Percentiles rank a stretch among this genome's conserved stretches.
These are phyloP conservation scores for Ustilago nuda DNA, from an alignment of 1,284 basidiomycete genomes.

Conservation along the genomic window DNA sequence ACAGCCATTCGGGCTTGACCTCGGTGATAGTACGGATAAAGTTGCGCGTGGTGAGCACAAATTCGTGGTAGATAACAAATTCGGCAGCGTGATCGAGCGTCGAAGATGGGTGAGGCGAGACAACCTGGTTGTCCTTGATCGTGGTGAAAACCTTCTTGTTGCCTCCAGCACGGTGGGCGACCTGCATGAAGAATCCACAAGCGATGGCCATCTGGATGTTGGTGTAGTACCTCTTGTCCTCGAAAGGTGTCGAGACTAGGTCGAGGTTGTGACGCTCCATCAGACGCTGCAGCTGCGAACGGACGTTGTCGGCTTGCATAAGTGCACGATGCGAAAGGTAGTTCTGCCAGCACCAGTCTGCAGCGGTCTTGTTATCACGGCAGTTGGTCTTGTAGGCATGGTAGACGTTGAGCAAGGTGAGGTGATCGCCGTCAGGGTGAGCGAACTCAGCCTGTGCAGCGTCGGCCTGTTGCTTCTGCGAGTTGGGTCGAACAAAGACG, in stretches of 20 bases:
- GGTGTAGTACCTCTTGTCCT: constrained; percentile 82
- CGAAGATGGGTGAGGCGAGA: constrained; percentile 92
- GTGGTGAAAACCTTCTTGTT: constrained; percentile 73
- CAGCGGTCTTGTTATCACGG: constrained; percentile 57
- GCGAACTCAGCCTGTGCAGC: constrained; percentile 88
- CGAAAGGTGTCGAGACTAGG: constrained; percentile 78
- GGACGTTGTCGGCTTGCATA: constrained; percentile 94
- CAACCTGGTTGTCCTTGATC: constrained; percentile 93
- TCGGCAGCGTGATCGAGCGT: constrained; percentile 92
- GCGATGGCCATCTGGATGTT: constrained; percentile 87
- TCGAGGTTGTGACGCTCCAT: constrained; percentile 87
- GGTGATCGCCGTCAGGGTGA: constrained; percentile 94
- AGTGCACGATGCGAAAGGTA: constrained; percentile 88
- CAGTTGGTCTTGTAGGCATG: constrained; percentile 84
- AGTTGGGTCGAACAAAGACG: constrained; percentile 85
- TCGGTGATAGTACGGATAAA: constrained; percentile 90
- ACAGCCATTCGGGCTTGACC: constrained; percentile 87
- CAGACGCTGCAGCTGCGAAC: constrained; percentile 85
- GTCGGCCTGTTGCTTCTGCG: constrained; percentile 87
- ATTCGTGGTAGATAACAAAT: constrained; percentile 97
- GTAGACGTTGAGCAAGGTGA: constrained; percentile 94
- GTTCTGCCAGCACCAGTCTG: constrained; percentile 89
- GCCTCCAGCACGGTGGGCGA: constrained; percentile 80
- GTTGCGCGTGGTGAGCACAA: constrained; percentile 87
- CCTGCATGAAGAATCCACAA: constrained; percentile 98